phyloP scores from a whole-genome alignment of 2,329 filamentous ascomycete species.

The Chalaropsis ovoidea region DNA sequence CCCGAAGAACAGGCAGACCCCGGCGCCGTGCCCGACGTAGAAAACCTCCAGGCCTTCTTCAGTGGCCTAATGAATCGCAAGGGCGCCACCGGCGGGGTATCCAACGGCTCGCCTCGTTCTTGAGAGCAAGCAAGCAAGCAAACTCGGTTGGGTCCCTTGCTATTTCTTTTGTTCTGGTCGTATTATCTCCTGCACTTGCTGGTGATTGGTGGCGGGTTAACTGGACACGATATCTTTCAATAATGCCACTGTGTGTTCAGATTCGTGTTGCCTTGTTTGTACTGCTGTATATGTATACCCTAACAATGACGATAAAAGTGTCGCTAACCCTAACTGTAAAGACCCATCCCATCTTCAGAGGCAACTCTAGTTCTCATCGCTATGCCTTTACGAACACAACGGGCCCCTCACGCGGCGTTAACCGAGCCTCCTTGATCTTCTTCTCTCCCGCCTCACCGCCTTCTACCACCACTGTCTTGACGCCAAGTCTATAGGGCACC shows the following conservation, averaged over 20 bases:
- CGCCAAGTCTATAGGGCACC: constrained; percentile 63
- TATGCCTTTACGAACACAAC: constrained; percentile 17
- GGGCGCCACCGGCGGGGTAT: constrained; percentile 25
- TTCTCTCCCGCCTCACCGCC: constrained; percentile 6
- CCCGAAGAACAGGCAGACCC: constrained; percentile 19
- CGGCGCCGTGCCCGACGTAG: constrained; percentile 21
- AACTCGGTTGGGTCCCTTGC: not conserved
- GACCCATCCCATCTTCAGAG: no score
- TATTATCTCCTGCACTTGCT: not conserved
- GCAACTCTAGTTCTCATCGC: not conserved
- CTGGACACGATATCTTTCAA: not conserved
- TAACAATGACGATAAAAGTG: not conserved
- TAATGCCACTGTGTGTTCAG: not conserved
- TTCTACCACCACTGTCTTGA: constrained; percentile 33
- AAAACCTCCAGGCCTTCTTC: constrained; percentile 44
- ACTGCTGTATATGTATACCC: not conserved
- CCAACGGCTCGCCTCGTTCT: constrained; percentile 20
- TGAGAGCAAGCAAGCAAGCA: no score
- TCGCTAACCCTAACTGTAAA: not conserved
- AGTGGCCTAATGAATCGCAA: constrained; percentile 50
- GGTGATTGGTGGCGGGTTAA: not conserved
- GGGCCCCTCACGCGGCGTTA: constrained; percentile 14
- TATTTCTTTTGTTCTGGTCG: not conserved
- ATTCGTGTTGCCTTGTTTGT: not conserved
- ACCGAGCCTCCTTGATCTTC: constrained; percentile 13